Evolutionary conservation across 257 asterid genomes (phyloP), one percentile per base, ranked within the genome.

Genomic region (Salvia rosmarinus): DNA sequence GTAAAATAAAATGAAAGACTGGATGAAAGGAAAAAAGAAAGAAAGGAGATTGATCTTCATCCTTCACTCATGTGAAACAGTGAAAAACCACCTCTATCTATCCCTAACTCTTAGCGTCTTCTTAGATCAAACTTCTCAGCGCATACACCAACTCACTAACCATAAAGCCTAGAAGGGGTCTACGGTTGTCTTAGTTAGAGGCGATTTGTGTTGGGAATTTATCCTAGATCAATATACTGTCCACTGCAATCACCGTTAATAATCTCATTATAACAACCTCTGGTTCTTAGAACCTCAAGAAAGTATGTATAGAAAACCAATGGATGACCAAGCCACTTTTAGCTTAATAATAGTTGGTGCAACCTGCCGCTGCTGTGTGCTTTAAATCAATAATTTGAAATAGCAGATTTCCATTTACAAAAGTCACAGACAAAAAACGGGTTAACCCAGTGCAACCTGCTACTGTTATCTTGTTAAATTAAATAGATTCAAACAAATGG

Each of bases 71-170:
- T 30, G 37, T 34, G 35, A 58, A 66, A 46, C 42, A 10, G 19
- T 57, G 57, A 35, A 46, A 40, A 42, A 35, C 60, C 68, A 62
- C 61, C 61, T 34, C 35, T 4, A 21, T 25, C 17, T 1, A 32
- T 6, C 71, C 71, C 70, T 54, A 12, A 57, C 17, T 44, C 74
- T 68, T 42, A 21, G 23, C 16, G 69, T 59, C 66, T 50, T 70
- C 75, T 39, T 59, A 39, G 64, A 39, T 54, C 28, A 10, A 76
- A 42, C 60, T 37, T 32, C 42, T 28, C 39, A 68, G 79, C 39
- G 57, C 4, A 40, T 12, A 40, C 2, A 54, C 43, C 62, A 64
- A 47, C 64, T 52, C 42, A 73, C 59, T 25, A 64, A 37, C 23
- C 49, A 64, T 20, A 42, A 54, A 52, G 19, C 30, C 58, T 42